Evolutionary conservation across 2,329 filamentous ascomycete species (phyloP), one percentile per base, ranked within the genome.

Genomic region (Sporothrix mexicana): DNA sequence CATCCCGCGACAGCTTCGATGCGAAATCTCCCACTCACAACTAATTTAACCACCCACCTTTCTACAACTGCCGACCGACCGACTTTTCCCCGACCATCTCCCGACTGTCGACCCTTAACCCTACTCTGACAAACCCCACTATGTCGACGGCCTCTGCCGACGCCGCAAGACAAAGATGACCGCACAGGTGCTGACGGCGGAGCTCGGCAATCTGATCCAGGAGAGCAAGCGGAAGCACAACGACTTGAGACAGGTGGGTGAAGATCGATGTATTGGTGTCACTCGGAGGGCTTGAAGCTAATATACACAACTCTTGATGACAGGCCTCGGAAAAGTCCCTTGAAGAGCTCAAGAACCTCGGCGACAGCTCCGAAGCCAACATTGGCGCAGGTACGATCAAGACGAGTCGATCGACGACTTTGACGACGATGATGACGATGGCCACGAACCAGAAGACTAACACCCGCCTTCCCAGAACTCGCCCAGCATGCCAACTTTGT

Each of bases 141-240:
- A 76, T 76, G 73, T 75, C 71, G 75, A 75, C 10, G 59, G 69
- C 51, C 51, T 55, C 59, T 57, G 7, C 12, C 10, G 23, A 61
- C 73, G 15, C 36, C 20, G 55, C 66, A 51, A 41, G 71, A 59
- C 75, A 81, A 91, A 84, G 79, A 97, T 97, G 94, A 97, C 94
- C 82, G 92, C 94, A 78, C 93, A 97, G 88, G 91, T 97, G 79
- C 88, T 98, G 79, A 90, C 91, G 79, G 91, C 93, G 73, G 95
- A 98, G 88, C 89, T 98, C 81, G 89, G 92, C 79, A 97, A 93
- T 84, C 89, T 98, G 81, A 92, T 97, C 78, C 93, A 97, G 82
- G 96, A 99, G 85, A 96, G 95, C 80, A 98, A 97, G 83, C 90
- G 95, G 79, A 98, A 97, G 83, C 92, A 98, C 82, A 90, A 92